Base-by-base conservation (phyloP, 2,329 filamentous ascomycete genomes). In the Neonectria coccinea region DNA sequence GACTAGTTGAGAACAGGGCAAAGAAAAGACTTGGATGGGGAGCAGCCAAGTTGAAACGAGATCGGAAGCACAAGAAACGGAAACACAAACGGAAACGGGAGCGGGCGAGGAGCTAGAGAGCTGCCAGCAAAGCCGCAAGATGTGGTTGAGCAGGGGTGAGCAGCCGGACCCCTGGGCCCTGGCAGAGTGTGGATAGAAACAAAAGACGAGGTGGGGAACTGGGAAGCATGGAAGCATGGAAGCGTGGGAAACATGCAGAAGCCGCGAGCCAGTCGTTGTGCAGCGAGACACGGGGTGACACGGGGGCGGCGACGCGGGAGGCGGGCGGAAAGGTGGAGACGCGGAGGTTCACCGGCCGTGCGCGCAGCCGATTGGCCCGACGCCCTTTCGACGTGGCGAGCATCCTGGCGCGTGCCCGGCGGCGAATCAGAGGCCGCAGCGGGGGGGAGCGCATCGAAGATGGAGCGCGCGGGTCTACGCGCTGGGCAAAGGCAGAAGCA, bases 341-440 rank as follows among this genome's bases (percentile, higher is more conserved):
- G 59, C 63, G 63, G 63, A 56, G 48, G 53, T 55, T 51, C 56
- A 44, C 27, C 42, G 39, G 36, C 36, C 6, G 50, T 48, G 48
- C 58, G 41, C 58, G 58, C 27, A 44, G 63, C 53, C 58, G 58
- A 65, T 65, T 65, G 63, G 63, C 18, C 58, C 10, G 36, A 55
- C 53, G 47, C 61, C 56, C 44, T 18, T 51, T 64, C 48, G 61
- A 64, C 59, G 59, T 59, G 59, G 63, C 54, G 36, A 41, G 22
- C 33, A 39, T 47, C 59, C 67, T 65, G 62, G 71, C 71, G 71
- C 71, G 71, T 73, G 67, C 50, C 59, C 50, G 7, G 20, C 25
- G 59, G 48, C 71, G 69, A 73, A 74, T 73, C 44, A 65, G 67
- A 66, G 51, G 44, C 31, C 2, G 7, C 29, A 22, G 47, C 42